Evolutionary conservation across 352 stramenopile genomes (phyloP).

Genomic region (Phytophthora citricola): DNA sequence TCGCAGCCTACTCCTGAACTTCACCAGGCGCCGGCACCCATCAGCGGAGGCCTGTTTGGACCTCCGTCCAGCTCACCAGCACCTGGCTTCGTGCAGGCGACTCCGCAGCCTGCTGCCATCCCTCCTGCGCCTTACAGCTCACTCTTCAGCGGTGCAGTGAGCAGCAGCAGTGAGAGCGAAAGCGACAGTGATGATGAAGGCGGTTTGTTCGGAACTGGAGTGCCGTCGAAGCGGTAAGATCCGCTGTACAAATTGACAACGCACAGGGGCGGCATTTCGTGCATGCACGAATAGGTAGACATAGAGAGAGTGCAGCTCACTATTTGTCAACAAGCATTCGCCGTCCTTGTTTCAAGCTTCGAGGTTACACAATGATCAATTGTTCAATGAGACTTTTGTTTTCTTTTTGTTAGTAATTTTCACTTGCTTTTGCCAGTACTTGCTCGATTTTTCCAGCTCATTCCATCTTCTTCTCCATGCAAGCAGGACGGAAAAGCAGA

Average conservation of each 20-base stretch:
- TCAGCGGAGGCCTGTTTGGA: conserved; percentile 40
- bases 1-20: conserved; percentile 29
- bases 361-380: conserved; percentile 16
- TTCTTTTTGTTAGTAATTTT: conserved; percentile 35
- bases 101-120: conserved; percentile 28
- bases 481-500: conserved; percentile 26
- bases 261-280: conserved; percentile 11
- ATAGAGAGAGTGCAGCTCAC: conserved; percentile 29
- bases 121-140: conserved; percentile 55
- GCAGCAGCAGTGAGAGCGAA: conserved; percentile 62
- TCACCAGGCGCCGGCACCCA: conserved; percentile 25
- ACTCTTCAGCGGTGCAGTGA: conserved; percentile 66
- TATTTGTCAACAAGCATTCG: conserved; percentile 28
- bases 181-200: conserved; percentile 83
- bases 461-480: conserved; percentile 25
- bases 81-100: conserved; percentile 34
- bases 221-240: conserved; percentile 73
- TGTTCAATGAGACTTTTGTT: conserved; percentile 33
- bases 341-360: conserved; percentile 18
- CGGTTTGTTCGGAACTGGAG: conserved; percentile 78
- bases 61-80: conserved; percentile 25
- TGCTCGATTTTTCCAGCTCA: conserved; percentile 25
- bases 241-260: conserved; percentile 12
- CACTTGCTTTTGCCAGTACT: conserved; percentile 30
- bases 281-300: conserved; percentile 27